Evolutionary conservation across 2,329 filamentous ascomycete species (phyloP), one percentile per base, ranked within the genome.

Genomic region (Fusarium sulawesiense): DNA sequence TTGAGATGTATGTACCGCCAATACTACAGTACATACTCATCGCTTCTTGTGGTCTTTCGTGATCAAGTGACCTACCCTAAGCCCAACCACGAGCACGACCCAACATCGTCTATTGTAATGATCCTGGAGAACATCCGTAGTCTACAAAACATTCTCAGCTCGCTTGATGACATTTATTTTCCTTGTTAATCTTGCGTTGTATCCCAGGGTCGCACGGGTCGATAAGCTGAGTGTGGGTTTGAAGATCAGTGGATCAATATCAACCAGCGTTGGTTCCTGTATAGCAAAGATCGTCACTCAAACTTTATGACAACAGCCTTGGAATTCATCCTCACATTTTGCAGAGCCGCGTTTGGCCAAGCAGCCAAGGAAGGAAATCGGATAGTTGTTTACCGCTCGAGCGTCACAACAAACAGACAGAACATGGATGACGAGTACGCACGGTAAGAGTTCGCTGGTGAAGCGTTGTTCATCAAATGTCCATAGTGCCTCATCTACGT

Each of bases 231-330:
- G 34, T 23, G 54, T 42, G 32, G 54, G 23, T 40, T 56, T 34
- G 54, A 27, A 56, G 54, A 56, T 56, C 54, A 56, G 44, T 56
- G 54, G 54, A 40, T 50, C 51, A 27, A 25, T 30, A 48, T 34
- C 49, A 51, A 51, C 21, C 14, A 40, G 11, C 14, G 20, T 27
- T 49, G 34, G 21, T 37, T 56, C 42, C 42, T 56, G 23, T 29
- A 49, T 37, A 32, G 23, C 34, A 16, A 29, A 49, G 42, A 32
- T 49, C 44, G 32, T 27, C 45, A n/a, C 23, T 40, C 53, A 56
- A 27, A 25, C 42, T 34, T 27, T 20, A 46, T n/a, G 30, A 20
- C 23, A 56, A 49, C 30, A 25, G 45, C 45, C 29, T 40, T 29
- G 12, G 16, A 21, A 20, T 21, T 11, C 18, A 27, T 18, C 13